Evolutionary conservation across 345 rosid species (phyloP), one percentile per base, ranked within the genome.

Genomic region (Citrus trifoliata): DNA sequence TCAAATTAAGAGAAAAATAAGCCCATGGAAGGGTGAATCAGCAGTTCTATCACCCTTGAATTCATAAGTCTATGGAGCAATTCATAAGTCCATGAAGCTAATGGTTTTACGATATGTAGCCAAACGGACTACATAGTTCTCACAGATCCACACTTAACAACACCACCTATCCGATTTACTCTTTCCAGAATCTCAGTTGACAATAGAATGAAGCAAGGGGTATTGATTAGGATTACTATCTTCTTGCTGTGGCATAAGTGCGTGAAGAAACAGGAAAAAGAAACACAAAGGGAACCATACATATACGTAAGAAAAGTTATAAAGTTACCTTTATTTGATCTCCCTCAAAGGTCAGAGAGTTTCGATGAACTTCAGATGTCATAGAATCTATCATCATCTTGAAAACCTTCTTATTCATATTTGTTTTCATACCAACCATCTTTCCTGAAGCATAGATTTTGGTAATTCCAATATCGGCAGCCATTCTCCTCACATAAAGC

Each of bases 401-500:
- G 89, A 91, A 95, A 77, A 92, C 97, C 84, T 80, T 86, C 79
- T 87, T 87, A 79, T 88, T 93, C 97, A 90, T 91, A 78, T 86
- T 92, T 78, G 97, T 88, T 87, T 90, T 80, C 98, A 92, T 90
- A 80, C 87, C 87, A 81, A 95, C 99, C 88, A 90, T 88, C 88
- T 91, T 95, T 78, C 98, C 98, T 79, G 92, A 85, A 68, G 93
- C 86, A 85, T 87, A 89, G 64, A 95, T 89, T 88, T 88, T 84
- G 67, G 78, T 86, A 67, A 95, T 89, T 86, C 98, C 99, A 79
- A 95, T 88, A 85, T 95, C 99, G 74, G 99, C 95, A 10, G 97
- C 98, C 98, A 95, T 95, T 86, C 99, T 91, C 85, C 93, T 91
- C 79, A 88, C 93, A 73, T 93, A 93, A 30, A 93, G 86, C 91